Evolutionary conservation across 2,329 filamentous ascomycete species (phyloP).

Genomic region (Clonostachys sp.): DNA sequence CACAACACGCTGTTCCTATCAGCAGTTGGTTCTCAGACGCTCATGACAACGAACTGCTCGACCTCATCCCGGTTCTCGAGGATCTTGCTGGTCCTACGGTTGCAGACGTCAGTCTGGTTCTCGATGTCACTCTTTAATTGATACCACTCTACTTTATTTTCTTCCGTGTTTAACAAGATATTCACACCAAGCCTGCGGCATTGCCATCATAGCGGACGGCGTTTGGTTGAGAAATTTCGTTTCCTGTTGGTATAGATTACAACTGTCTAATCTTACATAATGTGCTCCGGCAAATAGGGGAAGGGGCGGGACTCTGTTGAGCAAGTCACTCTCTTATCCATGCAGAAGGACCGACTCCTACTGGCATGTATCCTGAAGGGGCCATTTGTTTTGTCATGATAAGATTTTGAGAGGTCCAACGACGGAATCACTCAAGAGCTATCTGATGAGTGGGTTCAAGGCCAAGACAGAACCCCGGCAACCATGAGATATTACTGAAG

Average conservation of each 20-base stretch:
- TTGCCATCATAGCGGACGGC: constrained; percentile 49
- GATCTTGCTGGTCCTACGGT: constrained; percentile 87
- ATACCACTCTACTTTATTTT: background rate
- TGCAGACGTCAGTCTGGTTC: constrained; percentile 91
- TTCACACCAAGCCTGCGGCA: constrained; percentile 16
- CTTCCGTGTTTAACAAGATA: background rate
- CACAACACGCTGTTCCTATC: constrained; percentile 96
- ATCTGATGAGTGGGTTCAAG: too few species aligned
- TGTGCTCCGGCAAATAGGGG: constrained; percentile 7
- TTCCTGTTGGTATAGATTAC: constrained; percentile 42
- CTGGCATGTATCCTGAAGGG: too few species aligned
- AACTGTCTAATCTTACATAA: constrained; percentile 48
- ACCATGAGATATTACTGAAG: too few species aligned
- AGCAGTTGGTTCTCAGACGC: constrained; percentile 99
- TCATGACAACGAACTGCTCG: constrained; percentile 96
- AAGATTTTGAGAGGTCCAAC: too few species aligned
- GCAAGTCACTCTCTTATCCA: too few species aligned
- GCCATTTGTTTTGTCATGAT: too few species aligned
- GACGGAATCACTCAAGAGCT: too few species aligned
- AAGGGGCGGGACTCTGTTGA: background rate
- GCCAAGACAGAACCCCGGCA: too few species aligned
- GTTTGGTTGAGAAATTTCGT: constrained; percentile 45
- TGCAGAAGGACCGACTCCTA: too few species aligned
- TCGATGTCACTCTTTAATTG: constrained; percentile 76
- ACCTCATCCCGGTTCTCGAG: constrained; percentile 96